Base-by-base conservation (phyloP, 192 early-diverging fungal genomes). In the Coemansia sp. region DNA sequence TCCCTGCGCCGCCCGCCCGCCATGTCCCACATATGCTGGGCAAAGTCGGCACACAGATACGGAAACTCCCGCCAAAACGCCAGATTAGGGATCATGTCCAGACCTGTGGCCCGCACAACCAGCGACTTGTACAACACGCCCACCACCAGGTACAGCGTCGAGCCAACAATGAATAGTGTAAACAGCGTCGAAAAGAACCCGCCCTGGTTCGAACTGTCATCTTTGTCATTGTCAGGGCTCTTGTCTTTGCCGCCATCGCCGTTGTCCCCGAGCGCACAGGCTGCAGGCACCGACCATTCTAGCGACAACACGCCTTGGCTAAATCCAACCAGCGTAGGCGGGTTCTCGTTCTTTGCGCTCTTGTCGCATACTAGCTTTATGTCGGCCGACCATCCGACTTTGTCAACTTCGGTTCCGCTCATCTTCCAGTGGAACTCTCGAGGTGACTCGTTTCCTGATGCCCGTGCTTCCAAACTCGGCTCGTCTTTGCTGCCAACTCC, bases 41-140 rank as follows among this genome's bases (percentile, higher is more conserved):
- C 62, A 78, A 83, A 83, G 57, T 83, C 81, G 12, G 68, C 29
- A 47, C 67, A 69, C 53, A 80, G 23, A 63, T 80, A 80, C 22
- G 77, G 77, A 61, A 80, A 80, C 62, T 80, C 77, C 22, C 71
- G 71, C 77, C 77, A 80, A 64, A 80, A 80, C 25, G 57, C 54
- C 17, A 59, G 68, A 31, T 83, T 76, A 1, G 81, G 81, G 43
- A 83, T 67, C 54, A 83, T 58, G 54, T 83, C 81, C 56, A 83
- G 35, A 35, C 81, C 81, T 22, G 35, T 48, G n/a, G 72, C 65
- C 0, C 75, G 74, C 35, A 71, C 75, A 9, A 78, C 66, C 23
- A 77, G 54, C 29, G 62, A 77, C 22, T 68, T 74, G 69, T 83
- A 83, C 48, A 83, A 61, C 17, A 74, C 61, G 59, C 81, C 81